A percentile compares a stretch with the other conserved stretches of the same genome.
These are phyloP conservation scores for Thraustochytrium striatum DNA, from an alignment of 352 stramenopile species.

Conservation along the genomic window DNA sequence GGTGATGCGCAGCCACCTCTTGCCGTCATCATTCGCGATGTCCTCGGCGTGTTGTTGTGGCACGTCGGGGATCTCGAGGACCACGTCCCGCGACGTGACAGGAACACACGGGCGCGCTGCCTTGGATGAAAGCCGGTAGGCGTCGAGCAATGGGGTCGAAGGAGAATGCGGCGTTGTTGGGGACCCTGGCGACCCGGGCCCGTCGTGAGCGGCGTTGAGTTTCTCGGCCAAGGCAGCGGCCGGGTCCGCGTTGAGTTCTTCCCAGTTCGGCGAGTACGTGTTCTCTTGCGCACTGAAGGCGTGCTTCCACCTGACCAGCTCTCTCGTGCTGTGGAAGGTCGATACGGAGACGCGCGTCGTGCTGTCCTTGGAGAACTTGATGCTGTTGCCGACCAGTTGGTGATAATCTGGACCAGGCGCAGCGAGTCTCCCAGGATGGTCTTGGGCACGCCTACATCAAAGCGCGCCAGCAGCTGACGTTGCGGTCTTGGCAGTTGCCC, in stretches of 20 bases:
- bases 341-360: conserved; percentile 57
- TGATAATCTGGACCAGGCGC: conserved; percentile 64
- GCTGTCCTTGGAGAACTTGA: conserved; percentile 70
- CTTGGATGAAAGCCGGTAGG: no score
- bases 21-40: neutral
- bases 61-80: neutral
- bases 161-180: no score
- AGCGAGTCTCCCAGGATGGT: conserved; percentile 66
- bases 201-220: no score
- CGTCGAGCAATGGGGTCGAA: no score
- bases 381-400: conserved; percentile 71
- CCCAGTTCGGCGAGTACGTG: no score
- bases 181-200: no score
- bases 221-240: no score
- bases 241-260: no score
- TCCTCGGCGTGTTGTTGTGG: neutral
- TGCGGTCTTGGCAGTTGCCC: conserved; percentile 63
- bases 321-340: no score
- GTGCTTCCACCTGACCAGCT: no score
- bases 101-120: conserved; percentile 11
- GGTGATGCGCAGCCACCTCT: conserved; percentile 37
- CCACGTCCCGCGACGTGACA: neutral
- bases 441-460: conserved; percentile 57
- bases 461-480: neutral
- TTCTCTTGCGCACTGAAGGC: no score